Evolutionary conservation across 192 early-diverging fungal species (phyloP), one percentile per base, ranked within the genome.

Genomic region (Coemansia sp.): DNA sequence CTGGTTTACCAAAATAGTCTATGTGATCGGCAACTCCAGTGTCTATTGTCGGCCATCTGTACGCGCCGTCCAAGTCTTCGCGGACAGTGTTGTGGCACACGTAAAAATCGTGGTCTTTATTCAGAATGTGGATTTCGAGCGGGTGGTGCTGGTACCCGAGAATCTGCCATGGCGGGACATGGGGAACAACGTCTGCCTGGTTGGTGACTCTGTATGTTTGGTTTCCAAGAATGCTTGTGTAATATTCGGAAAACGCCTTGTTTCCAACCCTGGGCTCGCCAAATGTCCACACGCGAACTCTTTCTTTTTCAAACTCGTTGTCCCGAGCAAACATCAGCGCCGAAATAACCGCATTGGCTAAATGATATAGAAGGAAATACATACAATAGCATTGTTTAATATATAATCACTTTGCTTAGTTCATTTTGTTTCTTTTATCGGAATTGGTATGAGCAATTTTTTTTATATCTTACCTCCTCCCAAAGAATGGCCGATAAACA

Each of bases 141-240:
- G 81, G 81, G 18, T 83, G 76, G 64, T 83, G 81, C 70, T 83
- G 81, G 71, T 83, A 83, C 9, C 81, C 81, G 22, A 83, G 64
- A n/a, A 83, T 61, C 67, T 83, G 81, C 81, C 81, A 83, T 54
- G 81, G 76, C 32, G 81, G 81, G 32, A 83, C 61, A 48, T 83
- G 81, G 6, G 81, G 81, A 3, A 83, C 81, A 68, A 78, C 66
- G 32, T 83, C 81, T 4, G 70, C 81, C 62, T 74, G 63, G 53
- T 78, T 75, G 9, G 81, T 83, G 37, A 83, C 51, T 48, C 81
- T 65, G 34, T 75, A 83, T 33, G 81, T 83, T 60, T 83, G 81
- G 65, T 67, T 78, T 6, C 81, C 81, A 4, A 83, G 61, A 35
- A 83, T 51, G 53, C 68, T 18, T 17, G 76, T 83, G 51, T 83